Evolutionary conservation across 2,329 filamentous ascomycete genomes (phyloP), one percentile per base, ranked within the genome.

Genomic region (Teratosphaeria epicoccoides): DNA sequence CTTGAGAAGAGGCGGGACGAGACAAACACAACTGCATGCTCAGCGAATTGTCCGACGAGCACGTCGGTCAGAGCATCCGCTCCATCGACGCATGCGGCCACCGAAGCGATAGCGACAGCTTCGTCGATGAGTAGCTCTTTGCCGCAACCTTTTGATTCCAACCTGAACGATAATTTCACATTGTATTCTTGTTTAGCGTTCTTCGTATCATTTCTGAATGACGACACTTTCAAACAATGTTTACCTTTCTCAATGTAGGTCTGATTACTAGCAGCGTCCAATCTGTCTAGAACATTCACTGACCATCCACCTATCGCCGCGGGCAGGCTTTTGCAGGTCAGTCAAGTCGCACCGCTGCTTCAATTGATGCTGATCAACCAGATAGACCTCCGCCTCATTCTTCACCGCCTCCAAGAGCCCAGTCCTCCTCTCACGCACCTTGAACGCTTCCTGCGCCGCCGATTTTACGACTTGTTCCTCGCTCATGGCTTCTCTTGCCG

Each of bases 201-300:
- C 69, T 83, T 95, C 67, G 74, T 79, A 49, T 68, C 67, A 2
- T 81, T 95, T 61, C 76, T 93, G 48, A 71, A 70, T 46, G 79
- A 87, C 63, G 65, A 76, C 5, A 82, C 79, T 3, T 88, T 93
- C 60, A 78, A 80, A 59, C 68, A 77, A 49, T 97, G 91, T 71
- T 81, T 90, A 59, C 88, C 91, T 0, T 75, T 96, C 52, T 95
- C 90, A 1, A 76, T 95, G 61, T 79, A 97, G 57, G 74, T 97
- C 9, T 81, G 87, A 74, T 86, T 87, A 71, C 64, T 79, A 64
- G 9, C 26, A n/a, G 10, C 9, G 28, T 11, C 28, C 6, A 7
- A 22, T 28, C 24, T 37, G n/a, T n/a, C 1, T 24, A 7, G 9
- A 26, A 14, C n/a, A 6, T 7, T 12, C 6, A 47, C 4, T 17